Base-by-base conservation (phyloP, 768 basidiomycete genomes). In the Russula vinacea region DNA sequence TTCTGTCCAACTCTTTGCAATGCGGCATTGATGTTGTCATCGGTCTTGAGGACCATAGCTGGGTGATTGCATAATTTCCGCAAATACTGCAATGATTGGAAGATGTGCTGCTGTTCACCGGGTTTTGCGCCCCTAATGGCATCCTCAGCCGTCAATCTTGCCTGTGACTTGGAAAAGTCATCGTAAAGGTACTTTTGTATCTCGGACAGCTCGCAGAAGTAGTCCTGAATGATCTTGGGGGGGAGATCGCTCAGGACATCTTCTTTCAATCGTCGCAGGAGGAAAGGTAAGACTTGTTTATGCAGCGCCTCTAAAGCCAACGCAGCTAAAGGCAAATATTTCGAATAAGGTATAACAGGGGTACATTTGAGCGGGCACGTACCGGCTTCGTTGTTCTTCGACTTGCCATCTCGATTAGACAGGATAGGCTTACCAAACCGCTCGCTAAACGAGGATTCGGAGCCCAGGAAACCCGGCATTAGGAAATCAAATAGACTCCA, bases 401-500 rank as follows among this genome's bases (percentile, higher is more conserved):
- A 84, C 75, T 98, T 99, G 1, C 94, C 95, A 68, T 98, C 97
- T 54, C 95, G 84, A 74, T 93, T 94, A 7, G 93, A 90, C 57
- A 97, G 77, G 54, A 99, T 98, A 2, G 97, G 97, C 72, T 95
- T 97, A 65, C 93, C 88, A 72, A 97, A 99, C 35, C 92, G 84
- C 62, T 98, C 94, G 70, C 93, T 96, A 79, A 99, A 99, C 2
- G 88, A 89, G 16, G 87, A 75, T 74, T 98, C 97, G 14, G 90
- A 94, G n/a, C 97, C 97, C 57, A 99, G 78, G 78, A 99, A 98
- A 4, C 97, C 97, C 17, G 97, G 97, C 97, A 99, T 99, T 68
- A 99, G 78, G 78, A 98, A 99, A 76, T 99, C 97, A 74, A 99
- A 99, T 50, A 99, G 78, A 75, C 93, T 97, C 97, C 97, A 99